Base-by-base conservation (phyloP, 441 rosid genomes). In the Populus hybrid region DNA sequence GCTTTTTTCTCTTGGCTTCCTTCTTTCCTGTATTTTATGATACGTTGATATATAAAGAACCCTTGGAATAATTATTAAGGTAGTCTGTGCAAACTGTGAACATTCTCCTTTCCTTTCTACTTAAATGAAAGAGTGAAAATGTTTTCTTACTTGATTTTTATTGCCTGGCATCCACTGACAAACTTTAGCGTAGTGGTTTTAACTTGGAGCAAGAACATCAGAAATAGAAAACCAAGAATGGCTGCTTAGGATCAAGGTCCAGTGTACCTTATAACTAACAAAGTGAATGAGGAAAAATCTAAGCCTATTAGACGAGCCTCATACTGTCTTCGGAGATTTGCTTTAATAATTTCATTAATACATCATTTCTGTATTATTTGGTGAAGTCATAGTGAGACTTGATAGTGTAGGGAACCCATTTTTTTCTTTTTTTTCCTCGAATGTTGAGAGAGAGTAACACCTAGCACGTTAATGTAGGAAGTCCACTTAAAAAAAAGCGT, bases 21-120 rank as follows among this genome's bases (percentile, higher is more conserved):
- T 75, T 77, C 80, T 80, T 83, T 79, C 76, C 77, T 34, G 40
- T 64, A 53, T n/a, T 26, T 35, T 36, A 20, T 78, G 57, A 12
- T 46, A 46, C 3, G 57, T 0, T 46, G 57, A 46, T 46, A 4
- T 46, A 46, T 4, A 46, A 46, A 5, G 57, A 12, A 0, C 57
- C 4, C 20, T 1, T 12, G 57, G 57, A 46, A 46, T 46, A 46
- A 46, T 46, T 46, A 12, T 46, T 46, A 46, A 0, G 6, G 57
- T 46, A 46, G 4, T 46, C 57, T 12, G 57, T 38, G 42, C 1
- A 8, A 38, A 38, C 11, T 38, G 11, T 12, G 16, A 14, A 14
- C 57, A 46, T 46, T 46, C 57, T 46, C 57, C 16, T 46, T 14
- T 46, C 20, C 2, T 46, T 46, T 46, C 57, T 12, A 46, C 57